Percentiles rank a stretch among this genome's conserved stretches.
Conservation (phyloP, 2,329 filamentous ascomycete species). For the Lanzia echinophila region DNA sequence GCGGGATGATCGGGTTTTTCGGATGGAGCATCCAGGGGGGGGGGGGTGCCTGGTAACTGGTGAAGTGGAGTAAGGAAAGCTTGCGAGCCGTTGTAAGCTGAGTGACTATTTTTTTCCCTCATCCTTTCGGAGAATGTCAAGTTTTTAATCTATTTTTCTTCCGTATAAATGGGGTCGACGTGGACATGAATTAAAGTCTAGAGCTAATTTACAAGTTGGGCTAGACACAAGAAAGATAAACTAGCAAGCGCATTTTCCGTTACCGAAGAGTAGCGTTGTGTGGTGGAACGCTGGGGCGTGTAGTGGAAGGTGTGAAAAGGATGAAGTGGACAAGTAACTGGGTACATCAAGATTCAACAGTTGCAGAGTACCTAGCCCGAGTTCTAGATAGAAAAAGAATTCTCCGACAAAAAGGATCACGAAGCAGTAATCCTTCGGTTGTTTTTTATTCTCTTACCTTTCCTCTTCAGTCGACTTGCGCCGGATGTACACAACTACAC, state of each 20-base stretch:
- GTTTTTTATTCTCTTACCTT: background rate
- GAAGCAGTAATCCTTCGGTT: background rate
- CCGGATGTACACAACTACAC: background rate
- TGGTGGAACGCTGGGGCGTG: too few relatives aligned
- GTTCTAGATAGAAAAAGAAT: too few relatives aligned
- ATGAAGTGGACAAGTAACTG: too few relatives aligned
- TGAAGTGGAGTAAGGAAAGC: background rate
- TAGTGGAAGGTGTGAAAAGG: too few relatives aligned
- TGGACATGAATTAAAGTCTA: background rate
- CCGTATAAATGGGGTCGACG: background rate
- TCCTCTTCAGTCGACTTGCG: background rate
- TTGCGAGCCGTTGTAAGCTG: background rate
- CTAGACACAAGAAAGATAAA: too few relatives aligned
- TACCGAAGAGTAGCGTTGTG: too few relatives aligned
- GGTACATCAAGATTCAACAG: too few relatives aligned
- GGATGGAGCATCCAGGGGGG: background rate
- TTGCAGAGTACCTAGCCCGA: too few relatives aligned
- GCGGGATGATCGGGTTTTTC: background rate
- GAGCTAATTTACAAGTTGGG: too few relatives aligned
- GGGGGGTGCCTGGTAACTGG: background rate
- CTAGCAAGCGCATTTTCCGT: too few relatives aligned
- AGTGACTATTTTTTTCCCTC: background rate
- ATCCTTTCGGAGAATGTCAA: background rate
- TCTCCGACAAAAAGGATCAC: background rate
- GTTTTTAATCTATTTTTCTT: background rate